Conservation (phyloP, 2,329 filamentous ascomycete species). For the Apiospora phragmitis region DNA sequence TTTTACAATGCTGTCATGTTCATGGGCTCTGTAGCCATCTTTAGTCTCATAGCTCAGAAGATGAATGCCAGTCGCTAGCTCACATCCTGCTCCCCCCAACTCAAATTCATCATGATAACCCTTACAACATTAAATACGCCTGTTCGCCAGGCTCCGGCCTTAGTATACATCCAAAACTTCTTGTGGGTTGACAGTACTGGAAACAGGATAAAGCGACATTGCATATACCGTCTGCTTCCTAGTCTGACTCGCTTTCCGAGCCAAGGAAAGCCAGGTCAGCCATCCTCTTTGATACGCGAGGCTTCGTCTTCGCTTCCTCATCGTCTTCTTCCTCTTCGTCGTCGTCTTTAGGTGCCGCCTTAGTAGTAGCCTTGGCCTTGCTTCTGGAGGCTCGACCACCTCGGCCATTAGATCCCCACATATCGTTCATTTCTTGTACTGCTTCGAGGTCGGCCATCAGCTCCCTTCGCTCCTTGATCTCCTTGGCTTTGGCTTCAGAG, state of each 20-base stretch:
- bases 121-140: neutral
- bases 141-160: neutral
- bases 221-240: neutral
- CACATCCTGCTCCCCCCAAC: slow-evolving; percentile 20
- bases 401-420: slow-evolving; percentile 65
- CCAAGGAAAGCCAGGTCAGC: slow-evolving; percentile 66
- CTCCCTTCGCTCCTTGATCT: slow-evolving; percentile 87
- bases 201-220: neutral
- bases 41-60: slow-evolving; percentile 88
- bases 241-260: slow-evolving; percentile 67
- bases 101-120: slow-evolving; percentile 4
- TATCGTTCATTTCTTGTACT: slow-evolving; percentile 76
- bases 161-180: slow-evolving; percentile 5
- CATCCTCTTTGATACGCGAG: slow-evolving; percentile 47
- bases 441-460: slow-evolving; percentile 80
- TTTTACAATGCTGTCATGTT: slow-evolving; percentile 98
- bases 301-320: slow-evolving; percentile 23
- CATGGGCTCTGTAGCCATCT: slow-evolving; percentile 92
- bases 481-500: slow-evolving; percentile 77
- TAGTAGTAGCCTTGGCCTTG: slow-evolving; percentile 37
- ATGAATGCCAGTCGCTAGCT: slow-evolving; percentile 55
- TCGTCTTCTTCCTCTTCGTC: slow-evolving; percentile 36
- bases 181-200: neutral
- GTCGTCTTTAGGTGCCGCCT: slow-evolving; percentile 35
- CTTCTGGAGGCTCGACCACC: slow-evolving; percentile 44